Evolutionary conservation across 129 eudicot species (phyloP).

Genomic region (Tagetes patula): DNA sequence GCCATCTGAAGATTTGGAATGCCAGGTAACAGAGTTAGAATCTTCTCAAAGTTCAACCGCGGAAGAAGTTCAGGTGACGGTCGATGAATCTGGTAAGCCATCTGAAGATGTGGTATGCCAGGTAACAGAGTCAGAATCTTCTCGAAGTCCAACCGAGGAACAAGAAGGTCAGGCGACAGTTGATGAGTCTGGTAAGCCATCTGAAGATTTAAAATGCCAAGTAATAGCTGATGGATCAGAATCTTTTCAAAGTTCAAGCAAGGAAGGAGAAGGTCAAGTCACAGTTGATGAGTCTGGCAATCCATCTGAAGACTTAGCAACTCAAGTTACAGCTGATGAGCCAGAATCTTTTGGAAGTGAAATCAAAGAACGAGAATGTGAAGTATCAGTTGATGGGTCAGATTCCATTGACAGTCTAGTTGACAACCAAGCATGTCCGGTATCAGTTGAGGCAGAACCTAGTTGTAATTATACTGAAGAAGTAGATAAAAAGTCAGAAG

Average conservation of each 20-base stretch:
- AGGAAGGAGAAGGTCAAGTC: slow-evolving; percentile 23
- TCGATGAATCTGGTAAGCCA: slow-evolving; percentile 19
- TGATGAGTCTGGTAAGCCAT: slow-evolving; percentile 22
- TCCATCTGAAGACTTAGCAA: slow-evolving; percentile 27
- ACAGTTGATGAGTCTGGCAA: slow-evolving; percentile 25
- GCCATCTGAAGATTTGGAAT: slow-evolving; percentile 29
- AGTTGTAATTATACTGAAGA: slow-evolving; percentile 24
- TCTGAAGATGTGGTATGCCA: slow-evolving; percentile 27
- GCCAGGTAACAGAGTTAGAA: slow-evolving; percentile 24
- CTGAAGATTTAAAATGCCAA: slow-evolving; percentile 28
- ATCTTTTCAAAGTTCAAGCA: slow-evolving; percentile 17
- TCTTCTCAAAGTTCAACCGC: slow-evolving; percentile 12
- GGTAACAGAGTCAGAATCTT: slow-evolving; percentile 20
- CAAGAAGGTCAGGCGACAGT: slow-evolving; percentile 12
- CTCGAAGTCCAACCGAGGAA: slow-evolving; percentile 18
- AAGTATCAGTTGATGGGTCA: slow-evolving; percentile 24
- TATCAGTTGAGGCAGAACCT: slow-evolving; percentile 31
- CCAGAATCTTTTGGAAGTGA: slow-evolving; percentile 19
- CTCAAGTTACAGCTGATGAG: slow-evolving; percentile 26
- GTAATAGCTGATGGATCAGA: slow-evolving; percentile 23
- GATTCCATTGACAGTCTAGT: slow-evolving; percentile 25
- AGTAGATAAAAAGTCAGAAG: slow-evolving; percentile 25
- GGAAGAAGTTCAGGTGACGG: slow-evolving; percentile 17
- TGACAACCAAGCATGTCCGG: slow-evolving; percentile 25
- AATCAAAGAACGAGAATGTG: slow-evolving; percentile 22